Evolutionary conservation across 192 early-diverging fungal genomes (phyloP).

Genomic region (Linnemannia zychae): DNA sequence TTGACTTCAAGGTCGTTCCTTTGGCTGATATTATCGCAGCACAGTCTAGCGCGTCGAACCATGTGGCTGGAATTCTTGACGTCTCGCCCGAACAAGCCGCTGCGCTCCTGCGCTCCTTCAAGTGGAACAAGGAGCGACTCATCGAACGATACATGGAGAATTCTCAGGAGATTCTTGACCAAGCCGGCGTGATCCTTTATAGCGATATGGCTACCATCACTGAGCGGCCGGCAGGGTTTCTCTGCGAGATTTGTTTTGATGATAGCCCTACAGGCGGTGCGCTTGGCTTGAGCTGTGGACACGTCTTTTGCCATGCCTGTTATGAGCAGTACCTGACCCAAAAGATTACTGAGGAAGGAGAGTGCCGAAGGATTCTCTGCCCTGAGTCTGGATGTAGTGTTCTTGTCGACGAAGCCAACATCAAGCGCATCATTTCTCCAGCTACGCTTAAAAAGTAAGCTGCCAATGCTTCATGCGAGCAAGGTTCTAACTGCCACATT

Average conservation of each 20-base stretch:
- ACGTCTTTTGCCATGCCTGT: constrained; percentile 90
- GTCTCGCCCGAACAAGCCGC: constrained; percentile 74
- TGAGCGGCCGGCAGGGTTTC: constrained; percentile 64
- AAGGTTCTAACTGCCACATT: too few species aligned
- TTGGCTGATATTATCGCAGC: constrained; percentile 66
- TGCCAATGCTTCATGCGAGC: too few species aligned
- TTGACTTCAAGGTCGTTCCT: constrained; percentile 78
- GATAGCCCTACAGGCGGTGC: constrained; percentile 68
- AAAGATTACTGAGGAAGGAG: constrained; percentile 92
- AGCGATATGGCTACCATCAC: constrained; percentile 55
- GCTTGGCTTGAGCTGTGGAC: constrained; percentile 83
- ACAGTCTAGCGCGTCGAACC: constrained; percentile 74
- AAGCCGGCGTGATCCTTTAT: constrained; percentile 78
- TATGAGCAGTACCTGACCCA: constrained; percentile 86
- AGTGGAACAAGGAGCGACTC: constrained; percentile 89
- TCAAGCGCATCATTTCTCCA: constrained; percentile 73
- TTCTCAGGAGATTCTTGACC: constrained; percentile 64
- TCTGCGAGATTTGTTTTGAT: constrained; percentile 92
- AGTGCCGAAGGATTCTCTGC: constrained; percentile 89
- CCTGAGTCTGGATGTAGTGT: constrained; percentile 79
- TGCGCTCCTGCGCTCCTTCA: constrained; percentile 80
- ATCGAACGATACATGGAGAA: constrained; percentile 84
- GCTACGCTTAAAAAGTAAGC: constrained; percentile 72
- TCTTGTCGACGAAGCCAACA: constrained; percentile 86
- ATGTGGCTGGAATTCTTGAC: constrained; percentile 82